Evolutionary conservation across 2,329 filamentous ascomycete genomes (phyloP), one percentile per base, ranked within the genome.

Genomic region (Atkinsonella texensis): DNA sequence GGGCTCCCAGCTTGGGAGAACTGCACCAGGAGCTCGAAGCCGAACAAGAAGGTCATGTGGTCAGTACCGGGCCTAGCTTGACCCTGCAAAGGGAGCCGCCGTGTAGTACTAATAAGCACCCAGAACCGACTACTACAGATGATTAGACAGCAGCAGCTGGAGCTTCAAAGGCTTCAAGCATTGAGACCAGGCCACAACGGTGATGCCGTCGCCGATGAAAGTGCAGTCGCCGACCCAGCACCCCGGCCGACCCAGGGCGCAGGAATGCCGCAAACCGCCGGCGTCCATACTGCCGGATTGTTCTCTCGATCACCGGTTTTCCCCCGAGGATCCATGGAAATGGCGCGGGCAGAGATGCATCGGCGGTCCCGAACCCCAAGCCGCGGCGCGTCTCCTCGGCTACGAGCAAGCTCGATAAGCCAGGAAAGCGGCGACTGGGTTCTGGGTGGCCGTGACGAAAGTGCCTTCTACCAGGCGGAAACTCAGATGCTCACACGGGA

Each of bases 401-500:
- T 84, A 61, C 66, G 78, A 60, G 68, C 79, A 46, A 73, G 77
- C 38, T 82, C 79, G 2, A 79, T 81, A 57, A 76, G 76, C 52
- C 75, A 68, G 17, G 80, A 84, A 51, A 74, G 72, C 49, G 76
- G 75, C 35, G 83, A 88, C 32, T 80, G 76, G 70, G 67, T 76
- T 46, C 72, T 85, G 1, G 78, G 77, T n/a, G 78, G 77, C 8
- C 74, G 85, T 17, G 86, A 89, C 60, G 86, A 90, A 63, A 83
- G 77, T 56, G 83, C 84, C 1, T 89, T 89, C 64, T 90, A 90
- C 60, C 85, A 89, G 64, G 86, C 86, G 4, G 87, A 91, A 68
- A 88, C 85, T 1, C 84, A 88, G 67, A 89, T 81, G 69, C 68
- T 91, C 59, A 77, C 82, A 20, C 75, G 87, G 28, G 87, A 90